Evolutionary conservation across 2,329 filamentous ascomycete genomes (phyloP).

Genomic region (Calonectria leucothoes): DNA sequence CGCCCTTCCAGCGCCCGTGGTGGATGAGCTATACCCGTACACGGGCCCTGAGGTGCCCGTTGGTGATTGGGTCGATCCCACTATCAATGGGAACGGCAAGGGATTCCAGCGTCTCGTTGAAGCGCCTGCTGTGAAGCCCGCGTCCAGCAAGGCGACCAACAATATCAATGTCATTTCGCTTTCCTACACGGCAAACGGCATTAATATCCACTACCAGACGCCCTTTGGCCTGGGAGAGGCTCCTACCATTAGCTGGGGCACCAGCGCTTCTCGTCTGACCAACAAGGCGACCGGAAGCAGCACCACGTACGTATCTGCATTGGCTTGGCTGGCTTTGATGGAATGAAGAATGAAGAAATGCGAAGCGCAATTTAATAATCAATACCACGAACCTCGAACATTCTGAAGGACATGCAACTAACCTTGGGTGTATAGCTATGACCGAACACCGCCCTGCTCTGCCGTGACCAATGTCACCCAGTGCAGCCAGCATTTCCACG

Average conservation of each 20-base stretch:
- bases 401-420: neutral
- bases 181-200: neutral
- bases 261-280: neutral
- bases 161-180: neutral
- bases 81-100: neutral
- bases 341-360: neutral
- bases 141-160: neutral
- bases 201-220: constrained; percentile 1
- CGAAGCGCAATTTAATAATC: neutral
- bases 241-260: neutral
- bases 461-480: neutral
- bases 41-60: neutral
- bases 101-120: neutral
- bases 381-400: neutral
- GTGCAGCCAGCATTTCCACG: neutral
- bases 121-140: neutral
- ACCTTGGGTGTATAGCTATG: neutral
- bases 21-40: neutral
- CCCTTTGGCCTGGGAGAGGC: neutral
- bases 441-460: neutral
- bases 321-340: too few relatives aligned
- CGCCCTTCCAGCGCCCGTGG: neutral
- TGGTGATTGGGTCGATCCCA: neutral
- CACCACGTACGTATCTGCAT: neutral
- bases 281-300: neutral